Base-by-base conservation (phyloP, 2,329 filamentous ascomycete genomes). In the Phaeophleospora eucalypticola region DNA sequence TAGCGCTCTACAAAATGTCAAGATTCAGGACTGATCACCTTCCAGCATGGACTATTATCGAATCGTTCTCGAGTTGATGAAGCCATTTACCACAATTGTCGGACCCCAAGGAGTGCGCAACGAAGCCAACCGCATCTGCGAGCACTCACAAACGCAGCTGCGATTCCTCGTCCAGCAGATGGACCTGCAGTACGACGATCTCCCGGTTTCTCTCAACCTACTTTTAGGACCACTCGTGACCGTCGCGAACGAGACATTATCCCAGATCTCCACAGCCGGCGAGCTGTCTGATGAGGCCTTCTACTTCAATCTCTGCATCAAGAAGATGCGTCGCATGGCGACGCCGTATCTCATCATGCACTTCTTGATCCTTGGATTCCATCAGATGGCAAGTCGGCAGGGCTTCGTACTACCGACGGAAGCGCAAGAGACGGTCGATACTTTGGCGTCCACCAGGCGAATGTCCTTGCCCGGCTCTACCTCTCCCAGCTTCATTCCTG, bases 271-370 rank as follows among this genome's bases (percentile, higher is more conserved):
- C 3, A n/a, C 24, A 4, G 21, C 37, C 8, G 34, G 27, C 7
- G 36, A 37, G 12, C 20, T 27, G 4, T 40, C 43, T n/a, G 48
- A 50, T 20, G 43, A 50, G 21, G 35, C 32, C 21, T 46, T 50
- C 34, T 46, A 46, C 43, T 46, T 50, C 36, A 42, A 42, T 37
- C 27, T 50, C 3, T 46, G 48, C 40, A 33, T 50, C 21, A 35
- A 41, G 4, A 19, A 46, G 21, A 50, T 50, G 48, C 14, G 36
- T 12, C 43, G 48, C 3, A 50, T 46, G 43, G 34, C 15, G 10
- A 34, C 33, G 3, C 35, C 39, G 2, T 50, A 50, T 33, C 48
- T 43, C 2, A 12, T 43, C 16, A 42, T 38, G 43, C 21, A 38
- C 17, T 39, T 38, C 14, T 16, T 50, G 9, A 39, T 50, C 14